Evolutionary conservation across 2,329 filamentous ascomycete genomes (phyloP).

Genomic region (Colletotrichum tanaceti): DNA sequence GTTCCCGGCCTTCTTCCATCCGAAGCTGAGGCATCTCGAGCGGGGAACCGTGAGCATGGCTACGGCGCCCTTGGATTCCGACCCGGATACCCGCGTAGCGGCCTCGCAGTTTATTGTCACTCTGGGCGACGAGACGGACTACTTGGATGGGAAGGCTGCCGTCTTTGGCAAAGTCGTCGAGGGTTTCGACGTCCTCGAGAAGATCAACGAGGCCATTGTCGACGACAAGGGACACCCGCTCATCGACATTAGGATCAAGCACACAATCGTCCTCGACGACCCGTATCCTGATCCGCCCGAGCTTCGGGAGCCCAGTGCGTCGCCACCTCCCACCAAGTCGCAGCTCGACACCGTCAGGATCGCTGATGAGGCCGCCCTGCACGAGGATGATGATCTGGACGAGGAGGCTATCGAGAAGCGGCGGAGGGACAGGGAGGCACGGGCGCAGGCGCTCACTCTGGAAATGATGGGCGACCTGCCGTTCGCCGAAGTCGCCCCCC

Average conservation of each 20-base stretch:
- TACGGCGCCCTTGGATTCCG: constrained; percentile 79
- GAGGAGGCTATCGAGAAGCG: constrained; percentile 84
- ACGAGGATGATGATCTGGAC: constrained; percentile 76
- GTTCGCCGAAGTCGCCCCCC: constrained; percentile 96
- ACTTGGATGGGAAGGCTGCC: constrained; percentile 90
- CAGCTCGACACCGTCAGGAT: constrained; percentile 94
- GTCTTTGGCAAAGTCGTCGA: constrained; percentile 97
- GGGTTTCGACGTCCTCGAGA: constrained; percentile 92
- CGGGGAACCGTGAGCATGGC: constrained; percentile 97
- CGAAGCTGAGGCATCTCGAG: constrained; percentile 88
- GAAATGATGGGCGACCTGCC: constrained; percentile 98
- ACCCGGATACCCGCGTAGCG: constrained; percentile 84
- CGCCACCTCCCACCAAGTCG: constrained; percentile 82
- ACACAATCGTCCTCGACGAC: constrained; percentile 92
- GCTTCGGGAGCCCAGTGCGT: constrained; percentile 80
- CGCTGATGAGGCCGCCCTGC: constrained; percentile 85
- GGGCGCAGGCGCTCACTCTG: constrained; percentile 91
- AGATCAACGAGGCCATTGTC: constrained; percentile 89
- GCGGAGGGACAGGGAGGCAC: constrained; percentile 87
- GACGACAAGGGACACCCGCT: constrained; percentile 88
- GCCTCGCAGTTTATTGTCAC: constrained; percentile 96
- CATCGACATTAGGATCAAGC: constrained; percentile 93
- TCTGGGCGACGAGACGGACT: constrained; percentile 88
- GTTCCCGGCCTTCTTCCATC: constrained; percentile 86
- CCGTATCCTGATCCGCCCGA: constrained; percentile 86